Conservation (phyloP, 768 basidiomycete species). For the Leccinum sublutescens region DNA sequence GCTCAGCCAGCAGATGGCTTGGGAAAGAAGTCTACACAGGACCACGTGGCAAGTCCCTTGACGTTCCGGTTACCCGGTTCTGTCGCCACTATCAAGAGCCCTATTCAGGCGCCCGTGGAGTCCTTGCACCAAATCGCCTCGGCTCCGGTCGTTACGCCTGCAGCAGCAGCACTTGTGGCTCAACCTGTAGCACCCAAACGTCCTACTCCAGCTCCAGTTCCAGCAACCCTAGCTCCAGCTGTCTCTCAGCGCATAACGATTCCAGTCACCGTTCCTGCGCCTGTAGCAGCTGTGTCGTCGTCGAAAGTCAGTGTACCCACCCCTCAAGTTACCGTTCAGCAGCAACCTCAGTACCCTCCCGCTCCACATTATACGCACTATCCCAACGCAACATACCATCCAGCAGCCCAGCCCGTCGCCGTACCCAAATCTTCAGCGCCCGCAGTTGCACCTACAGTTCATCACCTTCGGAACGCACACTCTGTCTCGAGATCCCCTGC, state of each 20-base stretch:
- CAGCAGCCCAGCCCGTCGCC: constrained; percentile 25
- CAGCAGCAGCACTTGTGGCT: constrained; percentile 14
- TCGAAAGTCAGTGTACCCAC: constrained; percentile 25
- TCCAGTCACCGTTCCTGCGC: constrained; percentile 15
- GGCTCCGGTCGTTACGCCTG: constrained; percentile 7
- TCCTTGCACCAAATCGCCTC: constrained; percentile 21
- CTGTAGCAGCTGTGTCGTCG: constrained; percentile 9
- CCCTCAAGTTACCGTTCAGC: constrained; percentile 34
- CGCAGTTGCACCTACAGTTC: constrained; percentile 1
- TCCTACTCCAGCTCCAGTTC: constrained; percentile 18
- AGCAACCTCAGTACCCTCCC: constrained; percentile 35
- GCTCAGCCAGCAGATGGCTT: constrained; percentile 11
- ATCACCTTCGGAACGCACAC: constrained; percentile 24
- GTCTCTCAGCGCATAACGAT: constrained; percentile 22
- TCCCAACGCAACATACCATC: constrained; percentile 52
- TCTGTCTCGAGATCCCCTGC: constrained; percentile 34
- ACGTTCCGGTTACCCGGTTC: constrained; percentile 26
- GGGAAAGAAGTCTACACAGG: constrained; percentile 16
- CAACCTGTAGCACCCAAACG: constrained; percentile 28
- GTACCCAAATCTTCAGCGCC: constrained; percentile 19
- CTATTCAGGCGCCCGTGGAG: constrained; percentile 18
- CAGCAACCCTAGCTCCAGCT: constrained; percentile 23
- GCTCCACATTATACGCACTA: constrained; percentile 46
- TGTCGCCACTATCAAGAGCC: constrained; percentile 16
- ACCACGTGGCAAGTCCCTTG: constrained; percentile 19